These are phyloP conservation scores for Cystobasidiopsis lactophilus DNA, from an alignment of 768 basidiomycete species.

Conservation along the genomic window DNA sequence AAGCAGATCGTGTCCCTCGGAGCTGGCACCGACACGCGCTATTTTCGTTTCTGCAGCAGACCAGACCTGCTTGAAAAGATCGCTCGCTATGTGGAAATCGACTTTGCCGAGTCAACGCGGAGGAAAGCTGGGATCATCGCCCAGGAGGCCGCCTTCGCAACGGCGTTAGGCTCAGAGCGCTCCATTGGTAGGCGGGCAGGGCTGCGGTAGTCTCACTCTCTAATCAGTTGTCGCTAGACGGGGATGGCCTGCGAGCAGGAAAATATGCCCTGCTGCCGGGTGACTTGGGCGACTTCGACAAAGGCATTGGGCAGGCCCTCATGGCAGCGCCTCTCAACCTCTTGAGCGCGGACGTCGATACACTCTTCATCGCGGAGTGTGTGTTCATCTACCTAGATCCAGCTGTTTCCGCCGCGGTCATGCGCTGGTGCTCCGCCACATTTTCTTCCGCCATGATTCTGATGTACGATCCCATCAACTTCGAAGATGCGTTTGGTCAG, in stretches of 20 bases:
- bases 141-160: constrained; percentile 39
- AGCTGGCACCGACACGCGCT: constrained; percentile 85
- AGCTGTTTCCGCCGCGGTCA: constrained; percentile 34
- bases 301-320: constrained; percentile 23
- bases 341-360: constrained; percentile 45
- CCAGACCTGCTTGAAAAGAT: constrained; percentile 23
- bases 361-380: constrained; percentile 76
- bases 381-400: constrained; percentile 72
- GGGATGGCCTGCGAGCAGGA: constrained; percentile 35
- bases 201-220: no score
- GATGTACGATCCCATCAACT: constrained; percentile 82
- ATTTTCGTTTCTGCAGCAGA: constrained; percentile 39
- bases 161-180: constrained; percentile 31
- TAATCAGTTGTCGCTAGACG: constrained; percentile 35
- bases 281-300: constrained; percentile 45
- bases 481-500: constrained; percentile 68
- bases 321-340: constrained; percentile 9
- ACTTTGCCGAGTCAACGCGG: constrained; percentile 65
- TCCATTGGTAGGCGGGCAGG: constrained; percentile 13
- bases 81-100: constrained; percentile 58
- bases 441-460: constrained; percentile 33
- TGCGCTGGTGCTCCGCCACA: constrained; percentile 50
- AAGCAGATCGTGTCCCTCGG: constrained; percentile 87
- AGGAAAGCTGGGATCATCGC: constrained; percentile 63
- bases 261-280: constrained; percentile 50